phyloP scores from a whole-genome alignment of 1,139 yeast species.

The Yamadazyma oceani region DNA sequence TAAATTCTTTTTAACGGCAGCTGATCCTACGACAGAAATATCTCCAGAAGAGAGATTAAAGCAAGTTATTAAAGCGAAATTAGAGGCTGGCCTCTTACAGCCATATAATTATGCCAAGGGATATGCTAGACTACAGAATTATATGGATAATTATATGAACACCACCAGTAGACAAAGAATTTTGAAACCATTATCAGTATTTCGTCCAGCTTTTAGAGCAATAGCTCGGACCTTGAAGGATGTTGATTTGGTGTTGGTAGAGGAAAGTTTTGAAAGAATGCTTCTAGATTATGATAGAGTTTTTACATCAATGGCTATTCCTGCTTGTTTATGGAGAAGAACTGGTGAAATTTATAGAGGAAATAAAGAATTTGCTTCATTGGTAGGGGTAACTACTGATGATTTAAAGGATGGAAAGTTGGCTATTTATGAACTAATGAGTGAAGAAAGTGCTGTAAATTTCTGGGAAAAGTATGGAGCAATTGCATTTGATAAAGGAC shows the following conservation, averaged over 20 bases:
- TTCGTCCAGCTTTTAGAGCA: conserved; percentile 92
- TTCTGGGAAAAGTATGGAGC: conserved; percentile 98
- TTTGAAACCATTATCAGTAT: conserved; percentile 78
- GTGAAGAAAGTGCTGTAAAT: conserved; percentile 96
- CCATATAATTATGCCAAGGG: conserved; percentile 96
- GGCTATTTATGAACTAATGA: conserved; percentile 92
- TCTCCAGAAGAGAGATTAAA: conserved; percentile 93
- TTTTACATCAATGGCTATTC: conserved; percentile 96
- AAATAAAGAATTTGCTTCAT: conserved; percentile 91
- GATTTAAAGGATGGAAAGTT: conserved; percentile 89
- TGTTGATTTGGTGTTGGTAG: conserved; percentile 88
- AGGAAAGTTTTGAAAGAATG: conserved; percentile 94
- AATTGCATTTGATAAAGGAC: conserved; percentile 93
- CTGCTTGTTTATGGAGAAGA: conserved; percentile 96
- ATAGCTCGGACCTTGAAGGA: conserved; percentile 89
- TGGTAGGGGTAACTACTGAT: conserved; percentile 91
- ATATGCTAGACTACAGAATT: conserved; percentile 82
- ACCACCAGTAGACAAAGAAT: conserved; percentile 83
- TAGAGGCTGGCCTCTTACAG: conserved; percentile 88
- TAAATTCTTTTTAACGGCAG: conserved; percentile 92
- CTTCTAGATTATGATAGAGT: conserved; percentile 90
- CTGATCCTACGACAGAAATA: conserved; percentile 93
- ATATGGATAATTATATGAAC: conserved; percentile 94
- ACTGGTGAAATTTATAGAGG: conserved; percentile 97
- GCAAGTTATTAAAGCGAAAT: conserved; percentile 92